phyloP scores from a whole-genome alignment of 2,329 filamentous ascomycete genomes.

The Alternaria sp. region DNA sequence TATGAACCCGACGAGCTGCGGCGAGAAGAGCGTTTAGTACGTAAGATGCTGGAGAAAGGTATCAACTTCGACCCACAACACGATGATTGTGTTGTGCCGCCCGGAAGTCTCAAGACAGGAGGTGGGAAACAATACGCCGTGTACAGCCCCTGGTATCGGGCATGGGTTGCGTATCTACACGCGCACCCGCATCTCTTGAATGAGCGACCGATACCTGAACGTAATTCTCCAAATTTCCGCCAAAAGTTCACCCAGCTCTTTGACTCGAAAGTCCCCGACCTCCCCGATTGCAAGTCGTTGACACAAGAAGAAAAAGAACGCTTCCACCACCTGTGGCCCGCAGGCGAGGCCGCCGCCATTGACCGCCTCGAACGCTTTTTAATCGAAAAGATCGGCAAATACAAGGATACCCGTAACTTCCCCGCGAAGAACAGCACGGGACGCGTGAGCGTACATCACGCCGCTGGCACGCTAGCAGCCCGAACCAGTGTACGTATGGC shows the following conservation, averaged over 20 bases:
- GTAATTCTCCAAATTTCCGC: conserved; percentile 62
- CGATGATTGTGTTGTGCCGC: conserved; percentile 83
- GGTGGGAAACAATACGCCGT: conserved; percentile 82
- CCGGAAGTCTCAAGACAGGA: conserved; percentile 72
- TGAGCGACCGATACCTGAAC: conserved; percentile 64
- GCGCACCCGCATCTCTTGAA: conserved; percentile 72
- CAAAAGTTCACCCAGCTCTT: conserved; percentile 57
- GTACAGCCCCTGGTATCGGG: conserved; percentile 81
- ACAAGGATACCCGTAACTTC: conserved; percentile 54
- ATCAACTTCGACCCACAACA: conserved; percentile 76
- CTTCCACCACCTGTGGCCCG: conserved; percentile 54
- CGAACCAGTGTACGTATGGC: conserved; percentile 62
- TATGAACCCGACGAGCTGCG: conserved; percentile 92
- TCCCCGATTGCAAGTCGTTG: conserved; percentile 70
- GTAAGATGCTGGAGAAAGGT: conserved; percentile 66
- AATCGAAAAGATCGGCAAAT: conserved; percentile 55
- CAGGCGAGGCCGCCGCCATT: conserved; percentile 56
- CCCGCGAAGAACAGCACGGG: conserved; percentile 53
- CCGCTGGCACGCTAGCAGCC: conserved; percentile 56
- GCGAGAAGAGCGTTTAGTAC: conserved; percentile 74
- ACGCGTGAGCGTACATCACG: conserved; percentile 55
- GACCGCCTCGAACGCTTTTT: conserved; percentile 53
- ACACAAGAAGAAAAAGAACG: conserved; percentile 49
- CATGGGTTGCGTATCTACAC: conserved; percentile 79
- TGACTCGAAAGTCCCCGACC: conserved; percentile 44